Percentiles rank a stretch among this genome's conserved stretches.
phyloP scores from a whole-genome alignment of 306 rosid species.

The Glycyrrhiza uralensis region DNA sequence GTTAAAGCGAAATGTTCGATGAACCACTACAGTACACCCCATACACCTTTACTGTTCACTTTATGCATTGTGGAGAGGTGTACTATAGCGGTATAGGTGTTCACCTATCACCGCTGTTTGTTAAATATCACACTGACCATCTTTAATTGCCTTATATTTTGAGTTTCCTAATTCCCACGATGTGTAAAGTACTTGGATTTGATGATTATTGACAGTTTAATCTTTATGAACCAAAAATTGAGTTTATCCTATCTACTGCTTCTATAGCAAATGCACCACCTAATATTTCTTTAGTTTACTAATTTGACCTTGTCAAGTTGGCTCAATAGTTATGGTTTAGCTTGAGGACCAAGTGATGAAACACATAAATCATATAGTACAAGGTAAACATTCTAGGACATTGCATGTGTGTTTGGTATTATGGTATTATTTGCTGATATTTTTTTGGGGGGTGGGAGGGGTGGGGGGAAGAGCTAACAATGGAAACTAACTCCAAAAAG shows the following conservation, averaged over 20 bases:
- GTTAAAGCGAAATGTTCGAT: too few species aligned
- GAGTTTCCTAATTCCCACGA: slow-evolving; percentile 22
- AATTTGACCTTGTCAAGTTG: not conserved
- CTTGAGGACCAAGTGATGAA: not conserved
- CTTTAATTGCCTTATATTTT: slow-evolving; percentile 11
- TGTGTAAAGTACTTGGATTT: slow-evolving; percentile 20
- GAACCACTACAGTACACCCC: too few species aligned
- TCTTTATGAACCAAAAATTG: not conserved
- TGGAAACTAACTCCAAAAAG: not conserved
- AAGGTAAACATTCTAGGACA: not conserved
- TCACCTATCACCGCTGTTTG: too few species aligned
- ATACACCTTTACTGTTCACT: too few species aligned
- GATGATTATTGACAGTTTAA: not conserved
- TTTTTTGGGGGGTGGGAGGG: too few species aligned
- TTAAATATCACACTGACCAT: slow-evolving; percentile 25
- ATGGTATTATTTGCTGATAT: not conserved
- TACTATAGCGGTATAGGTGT: too few species aligned
- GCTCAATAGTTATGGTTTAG: not conserved
- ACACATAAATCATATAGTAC: not conserved
- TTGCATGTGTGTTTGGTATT: not conserved
- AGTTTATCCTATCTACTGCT: not conserved
- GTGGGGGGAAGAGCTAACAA: not conserved
- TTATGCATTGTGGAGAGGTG: too few species aligned
- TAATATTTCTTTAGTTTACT: not conserved
- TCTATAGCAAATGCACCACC: not conserved